Evolutionary conservation across 257 asterid genomes (phyloP), one percentile per base, ranked within the genome.

Genomic region (Plantago ovata): DNA sequence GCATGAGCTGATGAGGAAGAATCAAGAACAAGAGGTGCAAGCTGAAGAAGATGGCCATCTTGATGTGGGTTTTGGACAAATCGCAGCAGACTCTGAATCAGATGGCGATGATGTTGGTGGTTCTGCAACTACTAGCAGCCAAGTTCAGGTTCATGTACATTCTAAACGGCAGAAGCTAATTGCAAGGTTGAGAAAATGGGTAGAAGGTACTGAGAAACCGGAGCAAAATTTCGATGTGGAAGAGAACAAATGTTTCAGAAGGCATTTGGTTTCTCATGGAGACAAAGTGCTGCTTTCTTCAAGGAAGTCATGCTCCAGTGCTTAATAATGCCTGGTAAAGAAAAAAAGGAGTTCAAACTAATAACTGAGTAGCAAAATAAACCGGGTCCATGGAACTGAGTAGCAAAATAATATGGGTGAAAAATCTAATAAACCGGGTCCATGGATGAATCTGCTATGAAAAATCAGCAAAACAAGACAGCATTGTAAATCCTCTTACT

Each of bases 231-330:
- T 41, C 54, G 64, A 56, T 39, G 78, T 67, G 38, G 69, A 69
- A 61, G 77, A 65, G 70, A 69, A 38, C 49, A 73, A 68, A 19
- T 62, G 76, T 13, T 64, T 68, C 61, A 53, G 64, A 11, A 79
- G 72, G 38, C 72, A 68, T 49, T 70, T 71, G 40, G 65, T 45
- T 53, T 67, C 75, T 64, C 57, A 54, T 48, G 56, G 59, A 21
- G 65, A 64, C 46, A 72, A 69, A 22, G 16, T 43, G 18, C 57
- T 47, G 36, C 2, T 39, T 67, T 72, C 73, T 45, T 69, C 70
- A 32, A 77, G 77, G 61, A 85, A 74, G 4, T 82, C 89, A 23
- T 76, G 66, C 51, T 78, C 84, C 56, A 80, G 81, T 76, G 80
- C 61, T 55, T 78, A 62, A 64, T 28, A 5, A 24, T 61, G 10